phyloP scores from a whole-genome alignment of 176 grass and related monocot genomes.

The Bonia amplexicaulis region DNA sequence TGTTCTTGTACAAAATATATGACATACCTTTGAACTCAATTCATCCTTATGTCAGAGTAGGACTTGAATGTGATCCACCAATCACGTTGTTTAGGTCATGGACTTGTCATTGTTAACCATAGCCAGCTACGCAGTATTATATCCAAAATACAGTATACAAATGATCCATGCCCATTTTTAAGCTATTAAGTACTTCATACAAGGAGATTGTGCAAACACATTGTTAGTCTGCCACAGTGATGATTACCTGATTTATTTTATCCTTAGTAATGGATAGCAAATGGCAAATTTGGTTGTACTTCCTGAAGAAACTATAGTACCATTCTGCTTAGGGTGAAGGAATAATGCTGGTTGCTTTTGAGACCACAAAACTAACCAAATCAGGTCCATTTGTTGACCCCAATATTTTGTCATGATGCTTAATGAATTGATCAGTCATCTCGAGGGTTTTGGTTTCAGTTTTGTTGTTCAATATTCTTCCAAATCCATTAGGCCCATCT shows the following conservation, averaged over 20 bases:
- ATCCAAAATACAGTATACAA: not conserved
- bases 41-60: not conserved
- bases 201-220: not conserved
- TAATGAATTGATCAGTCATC: constrained; percentile 2
- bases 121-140: not conserved
- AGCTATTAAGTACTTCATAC: not conserved
- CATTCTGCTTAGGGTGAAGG: not conserved
- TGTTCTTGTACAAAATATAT: not conserved
- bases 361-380: not conserved
- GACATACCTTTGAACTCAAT: not conserved
- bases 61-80: not conserved
- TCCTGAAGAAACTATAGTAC: not conserved
- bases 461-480: not conserved
- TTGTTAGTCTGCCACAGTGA: not conserved
- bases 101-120: not conserved
- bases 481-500: not conserved
- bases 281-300: not conserved
- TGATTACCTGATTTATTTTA: not conserved
- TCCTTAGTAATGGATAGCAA: not conserved
- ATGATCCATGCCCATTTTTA: not conserved
- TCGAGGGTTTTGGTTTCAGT: not conserved
- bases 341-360: not conserved
- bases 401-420: constrained; percentile 7
- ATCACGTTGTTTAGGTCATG: not conserved
- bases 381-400: not conserved